Evolutionary conservation across 768 basidiomycete species (phyloP).

Genomic region (Mycena venus): DNA sequence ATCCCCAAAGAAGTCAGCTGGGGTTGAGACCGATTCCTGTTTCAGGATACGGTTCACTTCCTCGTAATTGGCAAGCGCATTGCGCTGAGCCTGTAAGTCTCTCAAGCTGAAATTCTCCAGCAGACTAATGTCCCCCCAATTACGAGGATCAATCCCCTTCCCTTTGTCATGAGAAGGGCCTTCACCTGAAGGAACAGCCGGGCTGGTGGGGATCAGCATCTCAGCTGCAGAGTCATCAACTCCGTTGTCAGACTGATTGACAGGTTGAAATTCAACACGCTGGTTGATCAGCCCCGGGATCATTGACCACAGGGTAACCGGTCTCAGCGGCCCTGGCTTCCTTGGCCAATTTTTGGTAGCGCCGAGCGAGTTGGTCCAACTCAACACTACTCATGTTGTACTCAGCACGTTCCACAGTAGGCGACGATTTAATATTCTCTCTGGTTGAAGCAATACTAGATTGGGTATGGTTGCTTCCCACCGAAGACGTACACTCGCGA

Average conservation of each 20-base stretch:
- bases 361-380: too few relatives aligned
- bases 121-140: neutral
- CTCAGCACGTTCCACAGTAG: too few relatives aligned
- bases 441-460: neutral
- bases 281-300: too few relatives aligned
- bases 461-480: neutral
- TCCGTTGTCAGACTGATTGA: neutral
- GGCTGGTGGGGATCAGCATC: constrained; percentile 1
- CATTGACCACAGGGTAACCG: neutral
- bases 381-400: too few relatives aligned
- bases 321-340: too few relatives aligned
- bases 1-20: neutral
- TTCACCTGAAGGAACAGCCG: too few relatives aligned
- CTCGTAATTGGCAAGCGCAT: neutral
- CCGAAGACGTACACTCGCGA: neutral
- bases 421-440: neutral
- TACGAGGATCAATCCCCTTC: constrained; percentile 8
- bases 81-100: neutral
- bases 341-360: too few relatives aligned
- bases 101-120: neutral
- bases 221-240: neutral
- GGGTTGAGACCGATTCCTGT: neutral
- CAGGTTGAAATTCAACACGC: too few relatives aligned
- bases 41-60: neutral
- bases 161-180: constrained; percentile 9